These are phyloP conservation scores for Xerocomus minutiporus DNA, from an alignment of 1,284 basidiomycete species.

Conservation along the genomic window DNA sequence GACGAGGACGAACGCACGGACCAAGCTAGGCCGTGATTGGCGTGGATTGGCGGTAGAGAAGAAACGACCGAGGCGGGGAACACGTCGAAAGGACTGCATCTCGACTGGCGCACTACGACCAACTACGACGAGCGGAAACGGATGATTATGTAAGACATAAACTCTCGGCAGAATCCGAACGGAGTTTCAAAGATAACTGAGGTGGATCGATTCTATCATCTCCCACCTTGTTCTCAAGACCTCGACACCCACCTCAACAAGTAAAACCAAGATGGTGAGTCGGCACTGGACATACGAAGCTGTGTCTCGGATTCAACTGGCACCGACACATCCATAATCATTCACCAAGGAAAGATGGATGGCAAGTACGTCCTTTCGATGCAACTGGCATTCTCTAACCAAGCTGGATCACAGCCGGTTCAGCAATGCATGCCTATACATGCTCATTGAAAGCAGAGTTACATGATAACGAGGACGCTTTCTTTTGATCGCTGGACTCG, in stretches of 20 bases:
- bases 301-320: slow-evolving; percentile 19
- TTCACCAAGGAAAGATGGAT: slow-evolving; percentile 20
- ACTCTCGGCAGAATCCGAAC: slow-evolving; percentile 22
- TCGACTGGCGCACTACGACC: too few species aligned
- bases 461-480: slow-evolving; percentile 21
- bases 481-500: slow-evolving; percentile 29
- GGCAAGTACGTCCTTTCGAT: slow-evolving; percentile 24
- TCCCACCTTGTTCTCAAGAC: slow-evolving; percentile 13
- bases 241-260: slow-evolving; percentile 11
- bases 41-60: slow-evolving; percentile 7
- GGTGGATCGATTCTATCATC: background rate
- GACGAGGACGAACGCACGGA: slow-evolving; percentile 20
- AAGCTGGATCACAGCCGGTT: slow-evolving; percentile 17
- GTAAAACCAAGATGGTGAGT: slow-evolving; percentile 27
- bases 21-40: slow-evolving; percentile 1
- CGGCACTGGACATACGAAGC: slow-evolving; percentile 1
- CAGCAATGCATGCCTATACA: slow-evolving; percentile 17
- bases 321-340: slow-evolving; percentile 18
- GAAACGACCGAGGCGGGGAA: slow-evolving; percentile 3
- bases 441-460: slow-evolving; percentile 22
- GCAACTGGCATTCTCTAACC: slow-evolving; percentile 1
- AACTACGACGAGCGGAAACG: too few species aligned
- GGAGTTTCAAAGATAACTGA: slow-evolving; percentile 12
- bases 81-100: slow-evolving; percentile 9
- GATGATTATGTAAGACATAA: background rate